Base-by-base conservation (phyloP, 2,329 filamentous ascomycete species). In the Trichophyton equinum region DNA sequence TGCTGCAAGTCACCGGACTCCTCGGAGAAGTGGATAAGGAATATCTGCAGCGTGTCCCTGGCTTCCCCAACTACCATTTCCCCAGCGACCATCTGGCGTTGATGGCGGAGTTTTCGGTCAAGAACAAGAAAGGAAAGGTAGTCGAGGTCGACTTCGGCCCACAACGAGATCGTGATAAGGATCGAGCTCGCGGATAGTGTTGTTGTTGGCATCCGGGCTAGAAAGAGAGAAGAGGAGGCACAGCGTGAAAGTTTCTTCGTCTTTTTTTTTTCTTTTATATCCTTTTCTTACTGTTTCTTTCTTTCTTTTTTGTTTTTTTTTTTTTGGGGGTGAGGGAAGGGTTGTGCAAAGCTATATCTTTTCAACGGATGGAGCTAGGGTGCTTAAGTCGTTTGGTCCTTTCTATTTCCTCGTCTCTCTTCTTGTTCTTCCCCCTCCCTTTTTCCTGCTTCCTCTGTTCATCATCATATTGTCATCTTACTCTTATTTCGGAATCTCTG, bases 1-100 rank as follows among this genome's bases (percentile, higher is more conserved):
- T 87, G 22, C 79, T 96, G 51, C 88, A 94, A 70, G 88, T 95
- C 25, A 86, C 89, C 18, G 87, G 87, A 59, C 75, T 96, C 59
- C 84, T 96, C 3, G 91, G 91, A 33, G 88, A 92, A 49, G 89
- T 95, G 1, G 91, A 96, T 72, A 83, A 85, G 65, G 83, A 89
- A 30, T 94, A 95, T 72, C 83, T 96, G 62, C 87, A 89, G 73
- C 83, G 86, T 59, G 89, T 96, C 27, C 91, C 91, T 2, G 91
- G 91, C 0, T 96, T 96, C 75, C 91, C 91, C 20, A 91, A 94
- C 73, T 92, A 90, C 76, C 91, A 96, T 76, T 96, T 95, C 79
- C 91, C 91, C 1, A 89, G 89, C 67, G 91, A 96, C 71, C 91
- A 96, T 73, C 83, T 96, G 68, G 89, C 91, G 70, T 84, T 96